These are phyloP conservation scores for Exophiala dermatitidis DNA, from an alignment of 2,329 filamentous ascomycete genomes.

Conservation along the genomic window DNA sequence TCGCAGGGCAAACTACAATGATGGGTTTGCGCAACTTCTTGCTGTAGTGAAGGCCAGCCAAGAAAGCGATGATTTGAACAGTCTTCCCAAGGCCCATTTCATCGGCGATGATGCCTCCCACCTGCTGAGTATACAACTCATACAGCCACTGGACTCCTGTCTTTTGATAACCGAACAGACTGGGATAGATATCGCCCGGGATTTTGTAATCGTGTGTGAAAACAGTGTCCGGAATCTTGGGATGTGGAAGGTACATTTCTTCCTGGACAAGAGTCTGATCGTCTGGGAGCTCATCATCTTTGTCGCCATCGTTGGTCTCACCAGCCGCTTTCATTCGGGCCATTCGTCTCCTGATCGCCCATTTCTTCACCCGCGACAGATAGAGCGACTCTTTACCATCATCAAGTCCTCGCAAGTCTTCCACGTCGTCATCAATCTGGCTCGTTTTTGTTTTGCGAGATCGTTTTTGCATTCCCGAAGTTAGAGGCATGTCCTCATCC, in stretches of 20 bases:
- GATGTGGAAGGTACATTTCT: conserved; percentile 83
- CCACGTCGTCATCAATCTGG: conserved; percentile 38
- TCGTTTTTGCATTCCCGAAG: conserved; percentile 20
- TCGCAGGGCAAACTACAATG: conserved; percentile 88
- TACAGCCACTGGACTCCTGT: conserved; percentile 95
- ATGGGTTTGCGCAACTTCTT: conserved; percentile 75
- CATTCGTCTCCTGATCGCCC: conserved; percentile 59
- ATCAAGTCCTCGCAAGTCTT: conserved; percentile 62
- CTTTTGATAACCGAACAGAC: conserved; percentile 93
- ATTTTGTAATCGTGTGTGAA: conserved; percentile 71
- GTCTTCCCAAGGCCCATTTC: conserved; percentile 99
- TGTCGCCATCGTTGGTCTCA: conserved; percentile 27
- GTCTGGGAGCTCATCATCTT: conserved; percentile 38
- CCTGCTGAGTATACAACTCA: conserved; percentile 80
- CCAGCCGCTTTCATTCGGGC: conserved; percentile 43
- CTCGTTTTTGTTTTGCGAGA: conserved; percentile 25
- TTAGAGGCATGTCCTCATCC: conserved; percentile 27
- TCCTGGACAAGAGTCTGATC: conserved; percentile 30
- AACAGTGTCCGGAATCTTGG: conserved; percentile 66
- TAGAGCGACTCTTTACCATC: conserved; percentile 84
- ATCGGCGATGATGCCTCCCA: conserved; percentile 91
- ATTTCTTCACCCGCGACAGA: conserved; percentile 64
- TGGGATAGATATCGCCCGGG: conserved; percentile 87
- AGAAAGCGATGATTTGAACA: conserved; percentile 69
- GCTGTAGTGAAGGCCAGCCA: conserved; percentile 89